Evolutionary conservation across 2,329 filamentous ascomycete genomes (phyloP).

Genomic region (Furcasterigmium sp.): DNA sequence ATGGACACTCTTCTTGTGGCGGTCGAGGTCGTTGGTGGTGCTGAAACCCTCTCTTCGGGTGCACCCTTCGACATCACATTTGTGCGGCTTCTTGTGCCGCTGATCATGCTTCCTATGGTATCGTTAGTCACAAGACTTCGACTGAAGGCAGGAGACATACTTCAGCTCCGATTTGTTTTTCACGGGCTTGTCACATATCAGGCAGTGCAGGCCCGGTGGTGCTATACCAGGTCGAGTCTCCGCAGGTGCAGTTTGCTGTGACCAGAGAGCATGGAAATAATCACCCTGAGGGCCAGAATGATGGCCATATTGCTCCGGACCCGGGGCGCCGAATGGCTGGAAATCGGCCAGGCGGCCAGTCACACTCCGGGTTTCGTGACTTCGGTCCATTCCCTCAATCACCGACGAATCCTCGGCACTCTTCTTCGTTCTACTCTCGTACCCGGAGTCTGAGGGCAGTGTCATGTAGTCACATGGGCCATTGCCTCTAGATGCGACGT

Average conservation of each 20-base stretch:
- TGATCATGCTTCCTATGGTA: constrained; percentile 64
- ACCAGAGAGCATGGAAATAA: background rate
- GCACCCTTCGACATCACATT: constrained; percentile 56
- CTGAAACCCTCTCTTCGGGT: constrained; percentile 62
- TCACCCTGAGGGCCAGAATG: background rate
- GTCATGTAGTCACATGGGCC: background rate
- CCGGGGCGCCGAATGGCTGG: constrained; percentile 7
- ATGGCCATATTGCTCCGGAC: background rate
- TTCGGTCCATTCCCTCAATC: constrained; percentile 35
- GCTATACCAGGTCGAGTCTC: constrained; percentile 9
- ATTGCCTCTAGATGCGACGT: background rate
- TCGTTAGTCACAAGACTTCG: constrained; percentile 13
- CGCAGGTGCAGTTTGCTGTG: background rate
- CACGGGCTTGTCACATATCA: constrained; percentile 30
- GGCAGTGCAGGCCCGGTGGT: constrained; percentile 24
- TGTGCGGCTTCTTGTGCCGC: constrained; percentile 63
- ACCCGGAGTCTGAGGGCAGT: constrained; percentile 38
- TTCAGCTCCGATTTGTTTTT: constrained; percentile 52
- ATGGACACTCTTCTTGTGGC: constrained; percentile 73
- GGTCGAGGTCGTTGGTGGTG: constrained; percentile 74
- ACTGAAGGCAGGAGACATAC: constrained; percentile 27
- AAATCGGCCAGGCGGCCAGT: constrained; percentile 26
- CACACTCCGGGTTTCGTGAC: constrained; percentile 31
- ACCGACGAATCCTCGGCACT: constrained; percentile 39
- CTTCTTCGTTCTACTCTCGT: constrained; percentile 34